Conservation (phyloP, 495 filamentous ascomycete species). For the Chaetomium cochliodes region DNA sequence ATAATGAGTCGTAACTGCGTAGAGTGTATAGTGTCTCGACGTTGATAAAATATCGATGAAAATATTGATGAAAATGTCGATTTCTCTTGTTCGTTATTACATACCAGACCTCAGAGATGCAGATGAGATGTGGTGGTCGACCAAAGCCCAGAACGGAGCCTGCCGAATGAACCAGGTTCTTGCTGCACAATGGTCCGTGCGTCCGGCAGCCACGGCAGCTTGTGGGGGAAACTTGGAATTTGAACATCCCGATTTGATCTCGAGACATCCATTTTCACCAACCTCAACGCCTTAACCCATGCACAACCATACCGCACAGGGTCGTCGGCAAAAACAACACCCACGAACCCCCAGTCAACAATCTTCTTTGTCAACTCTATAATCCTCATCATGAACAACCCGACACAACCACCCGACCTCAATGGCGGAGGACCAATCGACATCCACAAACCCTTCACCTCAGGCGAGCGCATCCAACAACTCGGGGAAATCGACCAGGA, state of each 20-base stretch:
- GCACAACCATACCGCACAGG: neutral
- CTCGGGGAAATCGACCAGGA: conserved; percentile 71
- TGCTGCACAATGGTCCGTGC: conserved; percentile 18
- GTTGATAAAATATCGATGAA: neutral
- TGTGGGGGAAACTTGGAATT: neutral
- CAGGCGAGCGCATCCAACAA: conserved; percentile 71
- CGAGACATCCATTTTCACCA: too few species aligned
- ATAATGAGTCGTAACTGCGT: neutral
- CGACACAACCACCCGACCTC: conserved; percentile 13
- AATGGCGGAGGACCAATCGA: conserved; percentile 19
- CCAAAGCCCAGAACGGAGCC: conserved; percentile 7
- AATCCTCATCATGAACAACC: conserved; percentile 17
- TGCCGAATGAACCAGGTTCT: conserved; percentile 3
- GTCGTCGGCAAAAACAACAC: neutral
- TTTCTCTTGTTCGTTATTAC: neutral
- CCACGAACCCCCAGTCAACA: neutral
- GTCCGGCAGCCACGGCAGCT: conserved; percentile 4
- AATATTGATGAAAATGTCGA: neutral
- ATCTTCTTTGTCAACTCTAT: neutral
- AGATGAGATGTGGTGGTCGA: neutral
- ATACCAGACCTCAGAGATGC: neutral
- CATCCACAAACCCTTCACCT: conserved; percentile 52
- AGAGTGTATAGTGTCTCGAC: neutral
- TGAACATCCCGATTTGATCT: neutral
- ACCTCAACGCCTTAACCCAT: neutral